Evolutionary conservation across 1,284 basidiomycete species (phyloP), one percentile per base, ranked within the genome.

Genomic region (Apiotrichum porosum): DNA sequence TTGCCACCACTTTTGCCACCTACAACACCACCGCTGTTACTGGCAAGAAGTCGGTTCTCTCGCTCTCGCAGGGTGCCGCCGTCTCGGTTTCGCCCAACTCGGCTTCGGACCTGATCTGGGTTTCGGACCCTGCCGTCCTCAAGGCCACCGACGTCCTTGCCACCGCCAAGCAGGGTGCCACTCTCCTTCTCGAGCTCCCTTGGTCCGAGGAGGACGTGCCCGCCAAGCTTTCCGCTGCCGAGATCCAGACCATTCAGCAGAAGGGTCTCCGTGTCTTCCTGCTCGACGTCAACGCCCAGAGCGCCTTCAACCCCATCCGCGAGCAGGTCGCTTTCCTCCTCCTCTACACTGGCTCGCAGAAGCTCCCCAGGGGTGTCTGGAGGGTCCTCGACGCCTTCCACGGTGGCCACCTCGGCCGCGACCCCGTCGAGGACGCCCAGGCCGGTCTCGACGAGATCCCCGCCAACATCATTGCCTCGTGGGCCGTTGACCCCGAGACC

Each of bases 301-400:
- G 57, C 23, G 56, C 70, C 4, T 52, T 63, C 37, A 58, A 60
- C 51, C 63, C 70, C 18, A 69, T 72, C 51, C 58, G 65, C 41
- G 71, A 73, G 51, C 64, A 72, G 47, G 67, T 70, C 45, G 74
- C 68, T 9, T 75, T 75, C 68, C 60, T 75, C 33, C 65, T 75
- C 19, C 63, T 75, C 34, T 75, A 73, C 68, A 71, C 73, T 37
- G 71, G 69, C 37, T 36, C 49, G 22, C 57, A 68, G 44, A 63
- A 58, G 47, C 60, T 75, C 12, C 58, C 68, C 32, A 44, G 42
- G 17, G 63, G 63, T 33, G 59, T 75, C n/a, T 61, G 63, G 52
- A 61, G 62, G 44, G 70, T 75, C 5, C 61, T 75, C 45, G 69
- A 71, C 36, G 67, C 68, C 32, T 74, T 71, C 62, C 67, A 74